phyloP scores from a whole-genome alignment of 768 basidiomycete species.

The Boletus subparvulus region DNA sequence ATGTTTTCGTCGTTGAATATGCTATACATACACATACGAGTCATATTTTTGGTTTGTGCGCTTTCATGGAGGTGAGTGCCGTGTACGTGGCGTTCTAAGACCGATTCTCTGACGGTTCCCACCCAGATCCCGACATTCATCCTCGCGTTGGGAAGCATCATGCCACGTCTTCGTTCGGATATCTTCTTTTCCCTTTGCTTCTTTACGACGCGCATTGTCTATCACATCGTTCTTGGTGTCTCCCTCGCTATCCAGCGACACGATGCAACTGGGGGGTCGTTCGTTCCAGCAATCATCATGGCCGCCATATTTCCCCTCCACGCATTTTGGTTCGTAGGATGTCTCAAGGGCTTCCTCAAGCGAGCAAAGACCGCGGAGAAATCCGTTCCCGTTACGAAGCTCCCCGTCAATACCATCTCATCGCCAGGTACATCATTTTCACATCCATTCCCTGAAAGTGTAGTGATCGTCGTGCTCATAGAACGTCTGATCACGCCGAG shows the following conservation, averaged over 20 bases:
- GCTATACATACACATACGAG: constrained; percentile 36
- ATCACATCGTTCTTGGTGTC: constrained; percentile 42
- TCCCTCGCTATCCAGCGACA: constrained; percentile 33
- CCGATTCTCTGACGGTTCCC: neutral
- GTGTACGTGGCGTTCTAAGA: neutral
- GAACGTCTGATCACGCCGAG: constrained; percentile 17
- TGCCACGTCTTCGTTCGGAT: constrained; percentile 46
- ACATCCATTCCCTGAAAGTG: neutral
- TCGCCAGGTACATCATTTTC: constrained; percentile 9
- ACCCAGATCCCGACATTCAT: constrained; percentile 54
- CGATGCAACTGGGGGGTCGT: constrained; percentile 33
- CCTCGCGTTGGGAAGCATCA: constrained; percentile 46
- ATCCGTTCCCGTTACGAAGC: neutral
- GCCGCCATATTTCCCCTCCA: constrained; percentile 48
- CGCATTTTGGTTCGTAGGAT: constrained; percentile 52
- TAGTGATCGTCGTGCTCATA: constrained; percentile 6
- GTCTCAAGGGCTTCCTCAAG: constrained; percentile 46
- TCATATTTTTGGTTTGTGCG: constrained; percentile 44
- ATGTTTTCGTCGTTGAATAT: constrained; percentile 43
- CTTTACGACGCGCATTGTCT: constrained; percentile 50
- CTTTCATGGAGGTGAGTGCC: constrained; percentile 46
- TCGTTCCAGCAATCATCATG: constrained; percentile 41
- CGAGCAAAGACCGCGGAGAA: constrained; percentile 18
- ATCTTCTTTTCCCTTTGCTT: constrained; percentile 49
- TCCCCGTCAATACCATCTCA: neutral